Percentiles rank a stretch among this genome's conserved stretches.
Evolutionary conservation across 2,329 filamentous ascomycete genomes (phyloP).

Genomic region (Aspergillus awamori): DNA sequence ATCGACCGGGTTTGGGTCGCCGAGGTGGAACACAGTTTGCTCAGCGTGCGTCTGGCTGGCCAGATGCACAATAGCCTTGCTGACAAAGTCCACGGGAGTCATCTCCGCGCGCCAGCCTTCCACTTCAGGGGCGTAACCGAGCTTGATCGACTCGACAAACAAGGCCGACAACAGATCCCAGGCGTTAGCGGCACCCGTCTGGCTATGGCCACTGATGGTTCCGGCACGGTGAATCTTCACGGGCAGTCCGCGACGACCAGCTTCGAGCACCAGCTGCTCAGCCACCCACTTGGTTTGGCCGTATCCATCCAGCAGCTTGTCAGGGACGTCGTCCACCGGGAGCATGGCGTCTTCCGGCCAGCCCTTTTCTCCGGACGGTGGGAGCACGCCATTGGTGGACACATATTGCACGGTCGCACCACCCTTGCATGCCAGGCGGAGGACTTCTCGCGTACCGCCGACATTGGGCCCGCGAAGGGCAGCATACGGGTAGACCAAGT

Average conservation of each 20-base stretch:
- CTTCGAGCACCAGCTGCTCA: constrained; percentile 72
- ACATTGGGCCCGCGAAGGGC: constrained; percentile 74
- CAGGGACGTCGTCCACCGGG: constrained; percentile 67
- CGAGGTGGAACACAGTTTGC: constrained; percentile 72
- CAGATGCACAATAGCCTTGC: constrained; percentile 71
- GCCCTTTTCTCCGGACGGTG: constrained; percentile 64
- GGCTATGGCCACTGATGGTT: constrained; percentile 77
- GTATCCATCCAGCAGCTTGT: constrained; percentile 71
- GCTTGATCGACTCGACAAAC: constrained; percentile 73
- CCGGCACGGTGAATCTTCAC: constrained; percentile 73
- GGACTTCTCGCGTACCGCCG: constrained; percentile 73
- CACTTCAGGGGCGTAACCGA: constrained; percentile 71
- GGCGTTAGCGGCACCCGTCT: constrained; percentile 73
- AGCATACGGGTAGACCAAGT: constrained; percentile 79
- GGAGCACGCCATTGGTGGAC: constrained; percentile 78
- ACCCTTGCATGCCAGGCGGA: constrained; percentile 68
- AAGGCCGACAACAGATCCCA: constrained; percentile 77
- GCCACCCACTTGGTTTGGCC: constrained; percentile 83
- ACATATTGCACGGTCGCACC: constrained; percentile 76
- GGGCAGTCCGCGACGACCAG: constrained; percentile 68
- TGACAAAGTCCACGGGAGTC: constrained; percentile 82
- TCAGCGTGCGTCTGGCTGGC: constrained; percentile 64
- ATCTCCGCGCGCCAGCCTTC: constrained; percentile 78
- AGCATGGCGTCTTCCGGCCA: constrained; percentile 73
- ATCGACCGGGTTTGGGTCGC: constrained; percentile 71